Conservation (phyloP, 2,329 filamentous ascomycete species). For the Cladobotryum protrusum region DNA sequence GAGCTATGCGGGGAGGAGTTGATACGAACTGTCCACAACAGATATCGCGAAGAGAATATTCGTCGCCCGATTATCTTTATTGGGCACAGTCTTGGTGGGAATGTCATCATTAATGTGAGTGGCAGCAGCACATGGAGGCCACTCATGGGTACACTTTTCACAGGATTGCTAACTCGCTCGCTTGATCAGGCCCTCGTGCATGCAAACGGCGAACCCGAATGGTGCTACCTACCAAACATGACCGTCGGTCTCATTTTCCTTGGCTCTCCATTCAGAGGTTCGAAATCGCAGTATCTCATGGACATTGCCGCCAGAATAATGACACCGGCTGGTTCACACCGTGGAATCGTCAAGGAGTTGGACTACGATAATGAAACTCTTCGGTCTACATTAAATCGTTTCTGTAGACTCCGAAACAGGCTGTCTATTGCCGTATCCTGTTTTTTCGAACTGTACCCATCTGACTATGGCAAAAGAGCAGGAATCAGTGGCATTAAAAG, state of each 20-base stretch:
- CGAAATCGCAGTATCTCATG: conserved; percentile 8
- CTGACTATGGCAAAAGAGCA: conserved; percentile 11
- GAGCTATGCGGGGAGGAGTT: conserved; percentile 17
- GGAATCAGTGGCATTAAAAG: conserved; percentile 4
- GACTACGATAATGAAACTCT: conserved; percentile 10
- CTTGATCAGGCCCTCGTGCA: conserved; percentile 12
- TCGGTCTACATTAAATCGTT: conserved; percentile 12
- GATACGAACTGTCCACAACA: conserved; percentile 7
- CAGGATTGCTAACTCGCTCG: not conserved
- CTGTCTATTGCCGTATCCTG: conserved; percentile 10
- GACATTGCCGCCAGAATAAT: conserved; percentile 7
- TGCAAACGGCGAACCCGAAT: conserved; percentile 11
- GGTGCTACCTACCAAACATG: conserved; percentile 1
- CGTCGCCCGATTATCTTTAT: conserved; percentile 16
- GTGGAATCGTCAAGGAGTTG: conserved; percentile 13
- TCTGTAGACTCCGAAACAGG: conserved; percentile 11
- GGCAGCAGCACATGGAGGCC: not conserved
- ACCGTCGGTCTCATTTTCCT: conserved; percentile 14
- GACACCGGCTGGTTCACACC: conserved; percentile 12
- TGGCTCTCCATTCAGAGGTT: conserved; percentile 14
- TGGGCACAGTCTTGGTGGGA: conserved; percentile 18
- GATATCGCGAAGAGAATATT: conserved; percentile 4
- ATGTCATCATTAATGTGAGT: conserved; percentile 14
- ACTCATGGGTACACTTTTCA: not conserved
- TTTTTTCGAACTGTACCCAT: conserved; percentile 14